A percentile compares a stretch with the other conserved stretches of the same genome.
Evolutionary conservation across 2,329 filamentous ascomycete species (phyloP).

Genomic region (Phialemoniopsis sp.): DNA sequence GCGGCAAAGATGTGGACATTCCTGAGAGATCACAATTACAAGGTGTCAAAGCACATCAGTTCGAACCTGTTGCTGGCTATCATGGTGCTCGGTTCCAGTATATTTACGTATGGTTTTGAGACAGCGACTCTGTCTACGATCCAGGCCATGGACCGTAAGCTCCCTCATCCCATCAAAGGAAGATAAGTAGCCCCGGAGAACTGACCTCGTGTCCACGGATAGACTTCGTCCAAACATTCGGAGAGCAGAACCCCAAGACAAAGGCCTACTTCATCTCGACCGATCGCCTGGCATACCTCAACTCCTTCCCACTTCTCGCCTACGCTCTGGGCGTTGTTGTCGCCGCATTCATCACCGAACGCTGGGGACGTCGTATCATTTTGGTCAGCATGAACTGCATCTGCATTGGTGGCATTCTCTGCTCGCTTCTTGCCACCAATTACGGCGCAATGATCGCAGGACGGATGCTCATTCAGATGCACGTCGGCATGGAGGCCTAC

Average conservation of each 20-base stretch:
- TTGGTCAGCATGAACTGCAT: no score
- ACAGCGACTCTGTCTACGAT: conserved; percentile 12
- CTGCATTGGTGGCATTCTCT: no score
- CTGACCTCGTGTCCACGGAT: no score
- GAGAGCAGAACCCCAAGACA: conserved; percentile 8
- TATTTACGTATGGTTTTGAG: conserved; percentile 15
- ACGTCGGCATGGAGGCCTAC: conserved; percentile 11
- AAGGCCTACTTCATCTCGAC: conserved; percentile 8
- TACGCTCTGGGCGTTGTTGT: no score
- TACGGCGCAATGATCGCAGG: no score
- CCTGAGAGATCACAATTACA: conserved; percentile 10
- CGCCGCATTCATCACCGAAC: no score
- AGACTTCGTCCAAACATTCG: no score
- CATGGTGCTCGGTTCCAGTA: conserved; percentile 12
- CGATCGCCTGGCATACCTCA: conserved; percentile 13
- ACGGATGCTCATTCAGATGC: conserved; percentile 5
- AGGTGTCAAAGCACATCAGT: conserved; percentile 11
- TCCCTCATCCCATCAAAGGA: background rate
- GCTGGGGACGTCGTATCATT: no score
- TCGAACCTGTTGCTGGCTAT: conserved; percentile 11
- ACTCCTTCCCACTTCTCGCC: conserved; percentile 9
- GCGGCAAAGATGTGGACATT: conserved; percentile 6
- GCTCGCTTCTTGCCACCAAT: no score
- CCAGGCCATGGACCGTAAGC: conserved; percentile 15
- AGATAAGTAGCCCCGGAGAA: conserved; percentile 6